Base-by-base conservation (phyloP, 139 green algal species). In the Picochlorum sp. region DNA sequence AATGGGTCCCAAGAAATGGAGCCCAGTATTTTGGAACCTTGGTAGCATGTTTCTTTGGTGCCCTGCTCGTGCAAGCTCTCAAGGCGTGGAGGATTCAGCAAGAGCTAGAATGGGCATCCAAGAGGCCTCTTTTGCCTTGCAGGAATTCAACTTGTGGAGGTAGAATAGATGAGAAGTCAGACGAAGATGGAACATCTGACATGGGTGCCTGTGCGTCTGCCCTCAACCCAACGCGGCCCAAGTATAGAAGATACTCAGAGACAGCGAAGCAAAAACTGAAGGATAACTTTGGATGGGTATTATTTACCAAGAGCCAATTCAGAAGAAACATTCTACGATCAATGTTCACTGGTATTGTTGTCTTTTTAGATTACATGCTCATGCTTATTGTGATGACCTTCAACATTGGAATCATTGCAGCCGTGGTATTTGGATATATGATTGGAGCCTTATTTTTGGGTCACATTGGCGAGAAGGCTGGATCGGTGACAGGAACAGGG, bases 311-410 rank as follows among this genome's bases (percentile, higher is more conserved):
- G 22, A 24, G 16, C 8, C 44, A 53, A 32, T 53, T 53, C 24
- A 53, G 30, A 24, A 53, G 67, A 26, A 74, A 74, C 33, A 52
- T 36, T 7, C 32, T 64, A 14, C 67, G 67, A 5, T 39, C 52
- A 14, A 3, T 22, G 13, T 44, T 74, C 41, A 65, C 67, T 2
- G 24, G 31, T 3, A 53, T 62, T 2, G 26, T 51, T 3, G 61
- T 74, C 1, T 57, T 68, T 28, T 55, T 74, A 33, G 67, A 74
- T 26, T 69, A 65, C 43, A 53, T 59, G 33, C 59, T 74, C 24
- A 81, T 81, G 73, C 60, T 81, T 18, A 67, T 77, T 12, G 75
- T 69, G 4, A 75, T 82, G 68, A 69, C 56, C 12, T 81, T 74
- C 60, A 75, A 82, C 45, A 64, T 82, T 16, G 64, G 57, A 2